Evolutionary conservation across 257 asterid genomes (phyloP), one percentile per base, ranked within the genome.

Genomic region (Striga asiatica): DNA sequence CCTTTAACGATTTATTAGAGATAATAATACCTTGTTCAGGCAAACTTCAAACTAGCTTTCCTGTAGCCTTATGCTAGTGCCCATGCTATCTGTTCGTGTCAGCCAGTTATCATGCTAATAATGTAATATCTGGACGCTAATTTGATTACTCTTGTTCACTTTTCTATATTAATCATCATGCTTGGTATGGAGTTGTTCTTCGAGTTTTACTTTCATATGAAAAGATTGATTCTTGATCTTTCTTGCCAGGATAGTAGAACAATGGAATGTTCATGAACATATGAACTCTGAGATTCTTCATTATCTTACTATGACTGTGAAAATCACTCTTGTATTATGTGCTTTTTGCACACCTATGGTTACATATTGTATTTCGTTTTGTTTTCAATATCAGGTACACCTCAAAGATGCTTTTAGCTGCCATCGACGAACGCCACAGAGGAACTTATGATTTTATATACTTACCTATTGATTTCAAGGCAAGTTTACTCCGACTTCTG

Each of bases 381-480:
- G 74, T 46, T 62, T 79, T 55, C 24, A 25, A 59, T 61, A 58
- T 42, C 57, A 92, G 97, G 85, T 92, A 92, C 74, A 88, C 97
- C 50, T 92, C 99, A 23, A 92, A 92, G 85, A 92, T 92, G 99
- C 97, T 85, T 65, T 69, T 92, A 84, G 84, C 93, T 57, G 95
- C 97, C 52, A 88, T 92, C 69, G 99, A 92, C 72, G 97, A 88
- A 72, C 91, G 77, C 38, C 99, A 92, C 67, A 81, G 75, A 67
- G 97, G 97, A 71, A 82, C 93, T 57, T 92, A 92, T 66, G 97
- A 92, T 76, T 92, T 92, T 76, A 76, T 92, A 61, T 92, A 92
- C 86, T 67, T 92, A 34, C 97, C 97, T 39, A 92, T 88, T 68
- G 99, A 92, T 66, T 92, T 92, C 52, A 88, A 92, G 97, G 99